Evolutionary conservation across 1,284 basidiomycete species (phyloP), one percentile per base, ranked within the genome.

Genomic region (Malassezia globosa): DNA sequence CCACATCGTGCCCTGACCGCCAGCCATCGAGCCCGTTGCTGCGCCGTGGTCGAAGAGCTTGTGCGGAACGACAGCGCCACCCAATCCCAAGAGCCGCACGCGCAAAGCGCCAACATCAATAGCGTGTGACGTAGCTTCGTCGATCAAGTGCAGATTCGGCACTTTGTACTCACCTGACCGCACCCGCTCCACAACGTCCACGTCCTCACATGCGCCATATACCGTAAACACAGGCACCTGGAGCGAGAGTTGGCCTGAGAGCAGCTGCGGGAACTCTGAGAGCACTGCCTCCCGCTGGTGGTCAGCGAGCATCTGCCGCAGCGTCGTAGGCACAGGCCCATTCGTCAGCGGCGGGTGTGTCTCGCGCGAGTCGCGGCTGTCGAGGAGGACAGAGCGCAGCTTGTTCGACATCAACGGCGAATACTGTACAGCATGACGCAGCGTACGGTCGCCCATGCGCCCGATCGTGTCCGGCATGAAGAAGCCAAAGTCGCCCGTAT

Each of bases 401-500:
- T 82, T 78, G 22, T 80, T 77, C 5, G 87, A 78, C 57, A 99
- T 85, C 55, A 96, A 82, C n/a, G 92, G 89, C 14, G 90, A 95
- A 75, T 99, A 97, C 78, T 87, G 87, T 25, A 94, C 83, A 51
- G 96, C 81, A 73, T 97, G 94, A 63, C 88, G 84, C 18, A 97
- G 82, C 35, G 92, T 77, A 76, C 87, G 81, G 78, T 94, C 89
- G 66, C 84, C 86, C 76, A 96, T 92, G 58, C 87, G 78, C 33
- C 84, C 84, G 46, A 94, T 76, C 71, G 84, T 88, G 53, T 79
- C 79, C 18, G 79, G 76, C 72, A 89, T 87, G 73, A 94, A 94
- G 75, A 97, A 95, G 50, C 94, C 94, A 82, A 97, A 97, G 77
- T 99, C 94, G 48, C 94, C 94, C 0, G 90, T 95, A 73, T 97